Evolutionary conservation across 2,329 filamentous ascomycete genomes (phyloP), one percentile per base, ranked within the genome.

Genomic region (Domatiomyces globalis): DNA sequence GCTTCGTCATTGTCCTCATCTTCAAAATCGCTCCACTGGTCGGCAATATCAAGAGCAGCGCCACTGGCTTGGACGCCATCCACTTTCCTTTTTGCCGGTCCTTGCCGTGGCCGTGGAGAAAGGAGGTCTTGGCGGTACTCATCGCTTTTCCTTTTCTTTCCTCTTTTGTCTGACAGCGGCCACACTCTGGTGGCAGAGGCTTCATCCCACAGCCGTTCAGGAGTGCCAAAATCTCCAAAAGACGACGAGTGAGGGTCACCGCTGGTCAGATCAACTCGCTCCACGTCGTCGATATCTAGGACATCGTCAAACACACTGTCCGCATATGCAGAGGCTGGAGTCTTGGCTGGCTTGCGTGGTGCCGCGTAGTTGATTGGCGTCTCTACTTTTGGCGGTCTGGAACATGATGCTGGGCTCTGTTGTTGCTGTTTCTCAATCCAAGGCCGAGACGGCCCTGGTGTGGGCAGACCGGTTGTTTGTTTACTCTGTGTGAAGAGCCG

Each of bases 91-190:
- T 39, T 39, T 39, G 33, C 33, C 15, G 33, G 15, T 12, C 12
- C 12, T 39, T 39, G 33, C 33, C 33, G 33, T n/a, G 54, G 53
- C 17, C 20, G 18, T 5, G 54, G 53, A 15, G 54, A 55, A 27
- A 53, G 36, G 7, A 54, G 36, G 44, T 58, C 54, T 18, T 53
- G 47, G 18, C 51, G 39, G 51, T 71, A 70, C 52, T 74, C 72
- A 19, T 73, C 67, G 54, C 71, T 74, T 58, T 73, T 74, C 48
- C 72, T 65, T 59, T 74, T 75, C 58, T 69, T 72, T 4, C 69
- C 69, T 55, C 65, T 66, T 49, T 65, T 67, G 18, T 66, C 60
- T 8, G 18, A 58, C 6, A 58, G 25, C 19, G 69, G 67, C 43
- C 65, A 63, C 48, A 61, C 60, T 18, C 68, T 65, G 46, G 61